phyloP scores from a whole-genome alignment of 2,329 filamentous ascomycete genomes.

The Fusarium zealandicum region DNA sequence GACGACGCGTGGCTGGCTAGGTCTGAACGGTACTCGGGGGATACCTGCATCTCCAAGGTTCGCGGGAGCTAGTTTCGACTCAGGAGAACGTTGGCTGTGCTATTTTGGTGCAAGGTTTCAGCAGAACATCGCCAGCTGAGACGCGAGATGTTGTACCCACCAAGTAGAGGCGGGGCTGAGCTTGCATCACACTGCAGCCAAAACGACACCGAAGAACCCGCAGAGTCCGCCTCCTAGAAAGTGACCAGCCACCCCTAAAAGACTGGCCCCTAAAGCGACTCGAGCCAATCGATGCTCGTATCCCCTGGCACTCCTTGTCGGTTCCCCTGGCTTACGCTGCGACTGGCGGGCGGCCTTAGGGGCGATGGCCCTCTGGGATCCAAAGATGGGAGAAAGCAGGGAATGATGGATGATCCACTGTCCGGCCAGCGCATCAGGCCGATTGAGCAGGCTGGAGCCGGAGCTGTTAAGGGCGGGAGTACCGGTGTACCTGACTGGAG shows the following conservation, averaged over 20 bases:
- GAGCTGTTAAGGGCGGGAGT: slow-evolving; percentile 7
- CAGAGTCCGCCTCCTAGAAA: slow-evolving; percentile 10
- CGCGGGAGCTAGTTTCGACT: slow-evolving; percentile 1
- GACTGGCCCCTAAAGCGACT: slow-evolving; percentile 1
- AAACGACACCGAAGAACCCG: slow-evolving; percentile 26
- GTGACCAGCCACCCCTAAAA: slow-evolving; percentile 28
- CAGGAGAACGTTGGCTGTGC: neutral
- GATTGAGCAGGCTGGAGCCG: slow-evolving; percentile 9
- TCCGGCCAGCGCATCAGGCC: slow-evolving; percentile 19
- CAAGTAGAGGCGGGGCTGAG: slow-evolving; percentile 14
- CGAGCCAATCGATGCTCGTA: slow-evolving; percentile 17
- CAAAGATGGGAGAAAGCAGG: slow-evolving; percentile 5
- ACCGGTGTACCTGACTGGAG: slow-evolving; percentile 7
- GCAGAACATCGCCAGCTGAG: slow-evolving; percentile 22
- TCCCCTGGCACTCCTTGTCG: slow-evolving; percentile 24
- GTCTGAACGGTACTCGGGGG: slow-evolving; percentile 9
- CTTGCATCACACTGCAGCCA: slow-evolving; percentile 1
- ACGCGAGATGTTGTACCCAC: slow-evolving; percentile 7
- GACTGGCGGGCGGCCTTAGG: slow-evolving; percentile 30
- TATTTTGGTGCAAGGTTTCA: neutral
- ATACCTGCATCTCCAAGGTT: slow-evolving; percentile 19
- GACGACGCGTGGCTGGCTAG: slow-evolving; percentile 32
- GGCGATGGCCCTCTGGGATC: slow-evolving; percentile 22
- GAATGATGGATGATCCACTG: slow-evolving; percentile 21
- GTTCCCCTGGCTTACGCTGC: slow-evolving; percentile 26